Base-by-base conservation (phyloP, 2,329 filamentous ascomycete genomes). In the Xylariales sp. region DNA sequence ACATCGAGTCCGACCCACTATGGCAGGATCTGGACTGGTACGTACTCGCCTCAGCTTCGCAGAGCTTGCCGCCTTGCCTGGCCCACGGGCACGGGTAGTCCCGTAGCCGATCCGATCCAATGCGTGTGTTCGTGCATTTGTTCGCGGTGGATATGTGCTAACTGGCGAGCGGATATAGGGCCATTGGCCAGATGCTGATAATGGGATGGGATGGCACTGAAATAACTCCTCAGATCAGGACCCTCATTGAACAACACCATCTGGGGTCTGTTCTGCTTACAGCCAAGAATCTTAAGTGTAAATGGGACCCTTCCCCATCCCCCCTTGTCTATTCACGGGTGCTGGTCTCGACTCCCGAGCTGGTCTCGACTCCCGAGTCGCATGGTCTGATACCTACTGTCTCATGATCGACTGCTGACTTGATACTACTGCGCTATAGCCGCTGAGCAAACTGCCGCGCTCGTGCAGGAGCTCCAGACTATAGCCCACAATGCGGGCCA, bases 401-500 rank as follows among this genome's bases (percentile, higher is more conserved):
- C n/a, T 25, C n/a, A 30, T 15, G 29, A 10, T 11, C 16, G 16
- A 30, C 29, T 8, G 19, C 27, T 38, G 14, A 38, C 19, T 25
- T 10, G 14, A 30, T 16, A 8, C 17, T 25, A n/a, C n/a, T n/a
- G n/a, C n/a, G n/a, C 34, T 47, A 52, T 60, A 97, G 91, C 90
- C 55, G 91, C 90, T 43, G 83, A 95, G 59, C 86, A 96, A 56
- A 90, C 91, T 21, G 90, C 91, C 29, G 78, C 76, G 54, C 74
- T 97, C 29, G 88, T 95, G 20, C 85, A 93, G 55, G 89, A 97
- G 55, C 72, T 98, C 30, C 93, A 98, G 63, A 89, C 83, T 34
- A 91, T 95, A 56, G 93, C 93, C 25, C 86, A 88, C 56, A 78
- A 94, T 62, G 85, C 91, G 42, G 91, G 91, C 15, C 91, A 97